phyloP scores from a whole-genome alignment of 2,329 filamentous ascomycete species.

The Cladobotryum mycophilum region DNA sequence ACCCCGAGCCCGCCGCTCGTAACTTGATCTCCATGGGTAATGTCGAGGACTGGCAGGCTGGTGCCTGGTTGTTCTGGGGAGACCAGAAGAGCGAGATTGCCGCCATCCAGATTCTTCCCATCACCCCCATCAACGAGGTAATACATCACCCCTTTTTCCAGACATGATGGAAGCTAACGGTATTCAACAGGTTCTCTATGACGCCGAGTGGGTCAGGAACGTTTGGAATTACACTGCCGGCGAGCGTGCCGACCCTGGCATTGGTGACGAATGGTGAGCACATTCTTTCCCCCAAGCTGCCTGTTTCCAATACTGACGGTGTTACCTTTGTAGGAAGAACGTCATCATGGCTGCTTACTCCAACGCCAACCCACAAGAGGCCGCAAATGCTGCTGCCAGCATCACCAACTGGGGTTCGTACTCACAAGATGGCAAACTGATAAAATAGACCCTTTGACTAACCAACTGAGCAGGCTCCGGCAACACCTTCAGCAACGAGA shows the following conservation, averaged over 20 bases:
- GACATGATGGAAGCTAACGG: not conserved
- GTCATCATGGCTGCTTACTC: slow-evolving; percentile 19
- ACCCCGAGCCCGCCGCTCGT: slow-evolving; percentile 17
- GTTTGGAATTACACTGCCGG: slow-evolving; percentile 18
- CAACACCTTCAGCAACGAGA: slow-evolving; percentile 19
- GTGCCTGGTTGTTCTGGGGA: slow-evolving; percentile 17
- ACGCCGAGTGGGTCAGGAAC: slow-evolving; percentile 18
- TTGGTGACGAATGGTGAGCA: slow-evolving; percentile 17
- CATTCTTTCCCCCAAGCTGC: no score
- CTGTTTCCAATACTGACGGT: not conserved
- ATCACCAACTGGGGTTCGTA: slow-evolving; percentile 18
- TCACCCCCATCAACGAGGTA: slow-evolving; percentile 12
- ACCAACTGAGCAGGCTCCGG: slow-evolving; percentile 12
- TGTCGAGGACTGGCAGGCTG: slow-evolving; percentile 19
- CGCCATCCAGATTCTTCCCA: slow-evolving; percentile 11
- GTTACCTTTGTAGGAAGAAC: slow-evolving; percentile 12
- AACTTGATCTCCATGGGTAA: slow-evolving; percentile 17
- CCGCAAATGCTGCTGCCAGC: slow-evolving; percentile 18
- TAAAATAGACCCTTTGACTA: not conserved
- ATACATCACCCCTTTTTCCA: not conserved
- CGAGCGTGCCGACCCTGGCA: slow-evolving; percentile 16
- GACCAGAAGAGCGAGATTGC: slow-evolving; percentile 11
- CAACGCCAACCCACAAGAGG: slow-evolving; percentile 18
- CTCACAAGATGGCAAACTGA: not conserved
- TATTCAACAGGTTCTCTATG: slow-evolving; percentile 14